Conservation (phyloP, 2,329 filamentous ascomycete species). For the Coleophoma crateriformis region DNA sequence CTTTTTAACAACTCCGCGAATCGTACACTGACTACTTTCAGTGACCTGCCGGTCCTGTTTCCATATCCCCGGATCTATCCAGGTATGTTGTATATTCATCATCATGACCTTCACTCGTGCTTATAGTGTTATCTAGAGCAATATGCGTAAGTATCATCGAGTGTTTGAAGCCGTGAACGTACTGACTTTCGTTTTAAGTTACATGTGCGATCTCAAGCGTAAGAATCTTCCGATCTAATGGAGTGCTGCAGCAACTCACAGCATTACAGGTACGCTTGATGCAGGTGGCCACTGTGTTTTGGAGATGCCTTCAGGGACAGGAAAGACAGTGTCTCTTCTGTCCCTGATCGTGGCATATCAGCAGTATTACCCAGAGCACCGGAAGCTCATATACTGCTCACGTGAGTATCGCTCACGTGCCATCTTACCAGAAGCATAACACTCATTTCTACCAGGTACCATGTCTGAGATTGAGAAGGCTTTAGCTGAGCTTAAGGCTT, state of each 20-base stretch:
- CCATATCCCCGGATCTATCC: conserved; percentile 73
- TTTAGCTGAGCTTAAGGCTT: conserved; percentile 77
- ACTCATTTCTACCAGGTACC: conserved; percentile 48
- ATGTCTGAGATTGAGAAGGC: conserved; percentile 99
- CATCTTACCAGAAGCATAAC: background rate
- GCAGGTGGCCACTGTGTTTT: conserved; percentile 91
- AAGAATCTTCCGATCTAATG: conserved; percentile 7
- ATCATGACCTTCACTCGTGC: too few species aligned
- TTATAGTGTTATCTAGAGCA: conserved; percentile 47
- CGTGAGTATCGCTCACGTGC: conserved; percentile 41
- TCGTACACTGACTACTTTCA: conserved; percentile 25
- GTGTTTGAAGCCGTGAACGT: background rate
- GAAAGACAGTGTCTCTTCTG: conserved; percentile 92
- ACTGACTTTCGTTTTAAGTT: conserved; percentile 32
- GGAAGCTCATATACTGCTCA: conserved; percentile 98
- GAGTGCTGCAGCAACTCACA: too few species aligned
- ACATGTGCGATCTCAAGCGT: conserved; percentile 82
- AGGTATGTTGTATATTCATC: conserved; percentile 20
- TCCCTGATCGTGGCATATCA: conserved; percentile 97
- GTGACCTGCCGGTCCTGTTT: conserved; percentile 65
- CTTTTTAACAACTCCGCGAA: conserved; percentile 3
- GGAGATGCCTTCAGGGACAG: conserved; percentile 98
- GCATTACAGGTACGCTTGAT: conserved; percentile 67
- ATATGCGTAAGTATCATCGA: conserved; percentile 46
- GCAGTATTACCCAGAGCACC: conserved; percentile 83